Evolutionary conservation across 495 filamentous ascomycete species (phyloP), one percentile per base, ranked within the genome.

Genomic region (Chaetomidium leptoderma): DNA sequence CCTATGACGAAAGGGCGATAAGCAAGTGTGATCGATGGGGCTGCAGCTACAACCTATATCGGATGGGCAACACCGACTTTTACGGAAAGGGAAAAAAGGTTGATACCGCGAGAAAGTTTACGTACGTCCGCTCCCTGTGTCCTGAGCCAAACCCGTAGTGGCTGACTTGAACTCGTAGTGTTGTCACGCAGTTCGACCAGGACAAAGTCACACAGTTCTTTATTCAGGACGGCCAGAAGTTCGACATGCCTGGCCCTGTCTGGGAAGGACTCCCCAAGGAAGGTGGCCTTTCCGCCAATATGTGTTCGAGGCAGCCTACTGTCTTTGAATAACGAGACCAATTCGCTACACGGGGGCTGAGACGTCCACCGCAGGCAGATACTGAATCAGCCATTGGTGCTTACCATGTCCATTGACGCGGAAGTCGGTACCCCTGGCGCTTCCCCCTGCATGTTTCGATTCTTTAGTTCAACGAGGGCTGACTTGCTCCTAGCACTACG

Each of bases 331-430:
- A 88, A 68, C 74, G 73, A 40, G 74, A 86, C 70, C 73, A 74
- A 65, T 91, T 87, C 72, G 66, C 61, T 11, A 84, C 55, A 56
- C 70, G 5, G 83, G 77, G 10, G 65, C 89, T n/a, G 62, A 62
- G 8, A 51, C 77, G 4, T 84, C 83, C 54, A 86, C n/a, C n/a
- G n/a, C n/a, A n/a, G n/a, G n/a, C n/a, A n/a, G n/a, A n/a, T n/a
- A n/a, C n/a, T n/a, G n/a, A n/a, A n/a, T n/a, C n/a, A n/a, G n/a
- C n/a, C n/a, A n/a, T n/a, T 90, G 85, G 88, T 88, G 37, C 79
- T 91, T 16, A 86, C 88, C 66, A 80, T 92, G 81, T 84, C 80
- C 64, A 73, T 91, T 66, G 90, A 88, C 88, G 86, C 88, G 66
- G 88, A 91, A 70, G 66, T 68, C 56, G 23, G 66, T 58, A 8